Evolutionary conservation across 192 early-diverging fungal genomes (phyloP), one percentile per base, ranked within the genome.

Genomic region (Backusella tuberculispora): DNA sequence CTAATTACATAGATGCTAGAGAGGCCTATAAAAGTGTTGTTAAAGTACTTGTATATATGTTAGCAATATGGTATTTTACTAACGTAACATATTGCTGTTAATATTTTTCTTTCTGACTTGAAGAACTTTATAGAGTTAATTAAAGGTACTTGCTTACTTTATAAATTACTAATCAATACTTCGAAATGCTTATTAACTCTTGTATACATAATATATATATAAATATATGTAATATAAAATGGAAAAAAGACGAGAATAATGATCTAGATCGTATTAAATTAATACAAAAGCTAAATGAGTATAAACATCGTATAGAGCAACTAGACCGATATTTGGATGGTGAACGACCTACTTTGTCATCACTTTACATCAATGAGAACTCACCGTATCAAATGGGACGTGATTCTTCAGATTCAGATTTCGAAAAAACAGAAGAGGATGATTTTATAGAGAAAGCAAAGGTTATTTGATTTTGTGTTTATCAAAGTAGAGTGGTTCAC

Each of bases 241-340:
- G 26, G 9, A 8, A 60, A 56, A 26, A 60, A 60, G 53, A 26
- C 21, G 53, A 24, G 53, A 26, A 34, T 15, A 69, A 26, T 34
- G 45, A 45, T 21, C 10, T 65, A 40, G 29, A 74, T 24, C 47
- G 71, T 19, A 60, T 76, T n/a, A 37, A 77, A 37, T 40, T 82
- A 21, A 69, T 78, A 24, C 81, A 82, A 45, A 82, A 82, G 46
- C 66, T 64, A 8, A 63, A 74, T 21, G 74, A 82, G 34, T 82
- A 82, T 50, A 47, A 38, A 40, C 76, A 71, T 63, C 60, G 81
- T 10, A 42, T 70, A 12, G 76, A 78, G 19, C 81, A 82, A 69
- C 14, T 82, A 42, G 72, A 73, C 38, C 76, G 76, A 6, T 76
- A 73, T 14, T 19, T 69, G 19, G 38, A 67, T 41, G 68, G 68